Percentiles rank a stretch among this genome's conserved stretches.
Conservation (phyloP, 352 stramenopile species). For the Globisporangium megalacanthum region DNA sequence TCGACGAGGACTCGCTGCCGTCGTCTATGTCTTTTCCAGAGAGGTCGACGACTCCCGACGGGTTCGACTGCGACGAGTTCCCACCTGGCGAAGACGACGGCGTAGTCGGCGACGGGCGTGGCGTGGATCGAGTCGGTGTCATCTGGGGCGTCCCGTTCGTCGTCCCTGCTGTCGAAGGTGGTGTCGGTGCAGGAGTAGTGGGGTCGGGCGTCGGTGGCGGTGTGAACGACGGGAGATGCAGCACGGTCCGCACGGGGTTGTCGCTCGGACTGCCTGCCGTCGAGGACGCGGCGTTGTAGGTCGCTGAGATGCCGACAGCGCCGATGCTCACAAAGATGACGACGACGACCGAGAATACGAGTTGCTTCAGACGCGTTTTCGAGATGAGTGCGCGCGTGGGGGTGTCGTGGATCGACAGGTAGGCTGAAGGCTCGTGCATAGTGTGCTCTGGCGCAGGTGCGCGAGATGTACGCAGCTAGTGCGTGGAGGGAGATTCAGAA, state of each 20-base stretch:
- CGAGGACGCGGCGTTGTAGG: background rate
- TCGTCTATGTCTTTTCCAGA: background rate
- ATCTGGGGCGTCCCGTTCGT: background rate
- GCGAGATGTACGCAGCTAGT: slow-evolving; percentile 10
- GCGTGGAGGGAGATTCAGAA: slow-evolving; percentile 3
- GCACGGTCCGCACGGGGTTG: slow-evolving; percentile 6
- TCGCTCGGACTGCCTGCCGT: background rate
- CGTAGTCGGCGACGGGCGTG: background rate
- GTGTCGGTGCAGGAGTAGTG: slow-evolving; percentile 2
- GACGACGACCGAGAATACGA: slow-evolving; percentile 10
- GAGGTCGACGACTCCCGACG: background rate
- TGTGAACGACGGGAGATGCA: background rate
- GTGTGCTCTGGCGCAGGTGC: background rate
- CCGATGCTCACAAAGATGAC: slow-evolving; percentile 13
- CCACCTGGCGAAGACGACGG: background rate
- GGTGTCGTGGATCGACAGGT: slow-evolving; percentile 10
- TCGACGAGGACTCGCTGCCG: background rate
- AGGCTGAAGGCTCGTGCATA: slow-evolving; percentile 10
- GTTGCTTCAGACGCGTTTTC: slow-evolving; percentile 8
- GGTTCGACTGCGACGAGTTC: slow-evolving; percentile 4
- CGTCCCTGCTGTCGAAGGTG: background rate
- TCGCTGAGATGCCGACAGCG: slow-evolving; percentile 8
- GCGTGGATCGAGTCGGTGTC: slow-evolving; percentile 1
- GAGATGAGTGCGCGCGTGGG: slow-evolving; percentile 7
- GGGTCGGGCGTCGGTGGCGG: background rate